phyloP scores from a whole-genome alignment of 2,329 filamentous ascomycete species.

The Bipolaris victoriae region DNA sequence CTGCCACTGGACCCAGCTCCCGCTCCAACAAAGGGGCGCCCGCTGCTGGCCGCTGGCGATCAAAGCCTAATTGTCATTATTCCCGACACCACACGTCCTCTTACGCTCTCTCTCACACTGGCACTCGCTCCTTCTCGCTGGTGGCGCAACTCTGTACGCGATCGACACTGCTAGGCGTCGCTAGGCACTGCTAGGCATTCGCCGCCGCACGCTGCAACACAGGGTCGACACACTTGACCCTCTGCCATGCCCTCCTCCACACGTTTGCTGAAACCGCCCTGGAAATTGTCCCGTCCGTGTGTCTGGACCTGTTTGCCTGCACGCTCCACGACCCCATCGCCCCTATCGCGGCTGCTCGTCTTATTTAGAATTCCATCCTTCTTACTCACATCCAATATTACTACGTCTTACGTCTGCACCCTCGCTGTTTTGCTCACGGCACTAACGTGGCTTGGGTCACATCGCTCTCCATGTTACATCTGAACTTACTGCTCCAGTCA shows the following conservation, averaged over 20 bases:
- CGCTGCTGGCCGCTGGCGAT: background rate
- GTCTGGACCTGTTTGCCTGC: background rate
- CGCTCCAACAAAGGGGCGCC: background rate
- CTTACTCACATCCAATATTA: conserved; percentile 19
- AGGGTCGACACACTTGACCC: conserved; percentile 4
- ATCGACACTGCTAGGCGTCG: conserved; percentile 1
- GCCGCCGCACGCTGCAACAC: conserved; percentile 5
- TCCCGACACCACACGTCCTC: background rate
- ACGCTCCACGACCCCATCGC: background rate
- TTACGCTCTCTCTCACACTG: background rate
- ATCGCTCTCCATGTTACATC: conserved; percentile 22
- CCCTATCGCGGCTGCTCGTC: background rate
- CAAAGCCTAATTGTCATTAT: background rate
- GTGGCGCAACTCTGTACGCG: conserved; percentile 10
- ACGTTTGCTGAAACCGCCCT: background rate
- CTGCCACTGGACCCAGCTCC: too few relatives aligned
- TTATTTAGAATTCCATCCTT: conserved; percentile 3
- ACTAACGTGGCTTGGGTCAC: conserved; percentile 22
- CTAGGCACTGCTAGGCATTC: background rate
- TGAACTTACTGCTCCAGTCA: conserved; percentile 16
- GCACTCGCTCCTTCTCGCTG: background rate
- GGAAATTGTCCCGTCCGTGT: background rate
- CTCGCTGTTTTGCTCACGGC: conserved; percentile 9
- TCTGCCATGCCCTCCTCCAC: conserved; percentile 1
- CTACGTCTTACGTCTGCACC: conserved; percentile 19